Evolutionary conservation across 1,284 basidiomycete species (phyloP), one percentile per base, ranked within the genome.

Genomic region (Wolfiporia cocos): DNA sequence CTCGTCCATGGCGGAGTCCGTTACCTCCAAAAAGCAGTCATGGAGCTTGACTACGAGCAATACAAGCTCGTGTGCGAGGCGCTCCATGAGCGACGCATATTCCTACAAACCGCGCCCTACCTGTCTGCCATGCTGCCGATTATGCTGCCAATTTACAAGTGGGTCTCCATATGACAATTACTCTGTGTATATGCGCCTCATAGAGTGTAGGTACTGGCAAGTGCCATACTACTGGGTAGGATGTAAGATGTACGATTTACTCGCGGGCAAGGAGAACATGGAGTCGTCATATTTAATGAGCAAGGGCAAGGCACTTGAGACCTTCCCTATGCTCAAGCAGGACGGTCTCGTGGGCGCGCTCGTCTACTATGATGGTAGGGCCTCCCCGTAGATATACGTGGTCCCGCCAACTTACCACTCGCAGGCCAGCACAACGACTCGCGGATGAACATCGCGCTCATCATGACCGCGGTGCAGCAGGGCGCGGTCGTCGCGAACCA

Each of bases 211-310:
- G 46, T 95, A 91, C 66, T 98, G 94, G 93, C 92, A 97, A 59
- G 76, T 98, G 4, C 95, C 95, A 0, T 98, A 98, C 67, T 98
- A 94, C 66, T 95, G 81, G 71, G 84, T 81, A 2, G 95, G 95
- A 14, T 95, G 91, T 70, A 98, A 98, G 71, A 74, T 96, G 74
- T 99, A 99, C 69, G 95, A 99, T 63, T 35, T 97, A 21, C 73
- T 99, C 23, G 95, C 95, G 12, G 95, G 95, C 1, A 87, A 88
- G 58, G 90, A 97, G 64, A 98, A 98, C 66, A 97, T 98, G 92
- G 92, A 95, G 63, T 76, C 78, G 3, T 92, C 90, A 9, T 99
- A 99, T 65, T 72, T 97, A 52, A 93, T 99, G 84, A 87, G 85
- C 58, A 89, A 86, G 60, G 87, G 89, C 22, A 93, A 94, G 60